Evolutionary conservation across 306 rosid genomes (phyloP).

Genomic region (Malus sylvestris): DNA sequence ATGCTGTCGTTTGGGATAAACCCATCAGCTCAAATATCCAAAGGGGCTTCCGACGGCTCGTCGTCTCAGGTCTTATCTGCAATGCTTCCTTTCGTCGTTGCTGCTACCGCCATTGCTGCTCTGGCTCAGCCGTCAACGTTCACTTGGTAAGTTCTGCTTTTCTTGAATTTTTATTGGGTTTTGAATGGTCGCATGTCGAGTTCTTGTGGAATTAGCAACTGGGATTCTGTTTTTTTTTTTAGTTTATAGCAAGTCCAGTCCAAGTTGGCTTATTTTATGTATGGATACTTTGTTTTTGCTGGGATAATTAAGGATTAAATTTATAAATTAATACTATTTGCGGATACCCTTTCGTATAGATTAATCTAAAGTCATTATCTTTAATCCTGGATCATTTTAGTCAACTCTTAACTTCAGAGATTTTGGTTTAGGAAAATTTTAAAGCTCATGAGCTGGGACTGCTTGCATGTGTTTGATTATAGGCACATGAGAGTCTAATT

Average conservation of each 20-base stretch:
- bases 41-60: conserved; percentile 27
- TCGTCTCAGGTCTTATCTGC: conserved; percentile 70
- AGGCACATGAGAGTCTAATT: conserved; percentile 3
- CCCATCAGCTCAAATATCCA: conserved; percentile 22
- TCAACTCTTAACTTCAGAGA: not conserved
- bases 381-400: not conserved
- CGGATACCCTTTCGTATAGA: not conserved
- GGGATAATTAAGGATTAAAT: not conserved
- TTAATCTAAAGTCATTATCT: not conserved
- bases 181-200: not conserved
- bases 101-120: conserved; percentile 83
- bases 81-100: conserved; percentile 91
- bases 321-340: not conserved
- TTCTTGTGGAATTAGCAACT: not conserved
- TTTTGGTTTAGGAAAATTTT: not conserved
- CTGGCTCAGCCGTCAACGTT: conserved; percentile 83
- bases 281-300: not conserved
- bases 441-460: conserved; percentile 12
- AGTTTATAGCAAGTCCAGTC: not conserved
- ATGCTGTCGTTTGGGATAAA: conserved; percentile 52
- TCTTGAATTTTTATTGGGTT: not conserved
- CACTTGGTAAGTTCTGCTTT: conserved; percentile 51
- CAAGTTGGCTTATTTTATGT: not conserved
- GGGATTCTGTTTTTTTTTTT: not conserved
- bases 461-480: conserved; percentile 37